Base-by-base conservation (phyloP, 345 rosid genomes). In the Lumnitzera littorea region DNA sequence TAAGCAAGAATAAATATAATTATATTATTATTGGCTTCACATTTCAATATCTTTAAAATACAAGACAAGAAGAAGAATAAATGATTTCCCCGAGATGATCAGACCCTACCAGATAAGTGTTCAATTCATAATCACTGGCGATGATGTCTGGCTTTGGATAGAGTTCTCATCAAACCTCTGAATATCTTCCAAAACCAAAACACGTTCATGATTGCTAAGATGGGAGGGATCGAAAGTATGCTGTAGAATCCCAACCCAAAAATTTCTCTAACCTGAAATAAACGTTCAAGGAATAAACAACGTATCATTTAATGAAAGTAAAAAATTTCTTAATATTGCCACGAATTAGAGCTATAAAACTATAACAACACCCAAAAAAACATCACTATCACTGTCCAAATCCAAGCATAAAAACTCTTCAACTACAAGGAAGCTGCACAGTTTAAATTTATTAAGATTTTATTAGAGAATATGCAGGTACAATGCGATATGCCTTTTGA, bases 131-230 rank as follows among this genome's bases (percentile, higher is more conserved):
- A 60, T 87, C 82, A 78, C 16, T 69, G 75, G n/a, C 62, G 50
- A 72, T 72, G 50, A 72, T 72, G 88, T 65, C 70, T 81, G 5
- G 78, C 77, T 77, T 79, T 91, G 5, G 81, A 76, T 17, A 91
- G 48, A 55, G 89, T 85, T 75, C 79, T 91, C 54, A 84, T 59
- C 84, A 91, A 24, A 55, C 97, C 96, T 71, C 73, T 85, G 24
- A 78, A 65, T 27, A 87, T 87, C 78, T 91, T 91, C 86, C 87
- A 85, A 68, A 87, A 87, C 96, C 97, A 91, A 13, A 79, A 23
- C 48, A 74, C 48, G 62, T 91, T 91, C 96, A 87, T 82, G 17
- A 69, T 6, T 43, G 78, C 67, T 69, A 91, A 48, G 12, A 66
- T 16, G 0, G 84, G 72, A 49, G 92, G 68, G 62, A 82, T 76